Base-by-base conservation (phyloP, 257 asterid species). In the Petunia secreta region DNA sequence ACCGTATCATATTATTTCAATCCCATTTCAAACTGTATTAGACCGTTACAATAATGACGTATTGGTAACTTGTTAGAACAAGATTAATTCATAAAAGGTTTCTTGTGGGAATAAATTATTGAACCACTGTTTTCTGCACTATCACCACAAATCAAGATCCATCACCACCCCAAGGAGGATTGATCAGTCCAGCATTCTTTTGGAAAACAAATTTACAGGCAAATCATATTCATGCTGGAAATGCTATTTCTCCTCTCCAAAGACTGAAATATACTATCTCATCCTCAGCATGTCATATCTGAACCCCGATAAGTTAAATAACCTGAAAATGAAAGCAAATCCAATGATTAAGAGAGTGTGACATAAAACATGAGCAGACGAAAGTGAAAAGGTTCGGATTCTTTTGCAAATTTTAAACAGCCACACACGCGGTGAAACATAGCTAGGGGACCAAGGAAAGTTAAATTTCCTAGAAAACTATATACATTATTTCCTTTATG, bases 261-360 rank as follows among this genome's bases (percentile, higher is more conserved):
- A 46, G 6, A 48, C 71, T 78, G 57, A 48, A 11, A 15, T 71
- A 67, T 37, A 63, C 15, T 36, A 50, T 80, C 83, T 81, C 85
- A 54, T 83, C 90, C 87, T 86, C 91, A 85, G 83, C 87, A 84
- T 87, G 83, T 85, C 89, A 84, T 90, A 84, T 87, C 81, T 85
- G 91, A 82, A 82, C 84, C 50, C 52, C 74, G n/a, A 55, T 68
- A 73, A 79, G 71, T 46, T 66, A 38, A 41, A 80, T 52, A 73
- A 82, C 87, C 92, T 87, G 89, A 57, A 55, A 76, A 79, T 64
- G 37, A 37, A 64, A 80, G 68, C 43, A 34, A 11, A 59, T 39
- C 73, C 68, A 15, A 41, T 43, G 13, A 25, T 16, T n/a, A 16
- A n/a, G 41, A 34, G 37, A 68, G 43, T n/a, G 38, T 62, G 41